Base-by-base conservation (phyloP, 495 filamentous ascomycete species). In the Rhypophila decipiens region DNA sequence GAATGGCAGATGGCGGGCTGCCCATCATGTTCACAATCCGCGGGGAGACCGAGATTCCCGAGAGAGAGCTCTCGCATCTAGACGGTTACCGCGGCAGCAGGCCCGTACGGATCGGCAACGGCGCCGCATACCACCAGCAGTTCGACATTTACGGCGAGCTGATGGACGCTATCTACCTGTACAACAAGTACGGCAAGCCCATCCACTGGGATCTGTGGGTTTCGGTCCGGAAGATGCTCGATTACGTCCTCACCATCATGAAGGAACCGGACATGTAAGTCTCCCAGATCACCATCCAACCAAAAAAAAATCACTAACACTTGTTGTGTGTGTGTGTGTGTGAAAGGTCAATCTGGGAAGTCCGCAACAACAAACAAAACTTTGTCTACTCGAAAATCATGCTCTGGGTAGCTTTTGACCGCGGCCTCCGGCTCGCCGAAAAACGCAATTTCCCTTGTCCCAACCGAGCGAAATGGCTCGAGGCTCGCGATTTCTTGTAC, bases 331-430 rank as follows among this genome's bases (percentile, higher is more conserved):
- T n/a, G n/a, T n/a, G n/a, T n/a, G n/a, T n/a, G n/a, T n/a, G n/a
- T n/a, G 44, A n/a, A n/a, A n/a, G n/a, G n/a, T 85, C 81, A 13
- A 87, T 88, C 55, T 87, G 84, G 84, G 84, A 88, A 59, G 83
- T 85, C 17, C 77, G 84, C 42, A 84, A 83, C 37, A 69, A 79
- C 50, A 80, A 82, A 60, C 82, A 87, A 57, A 76, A 86, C 59
- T 88, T 86, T 52, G 73, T 82, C 37, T 87, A 86, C 62, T 83
- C 79, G 12, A 84, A 86, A 53, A 74, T 88, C 51, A 85, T 86
- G 79, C 68, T 88, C 19, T 88, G 84, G 84, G 84, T 88, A 3
- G 83, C 83, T 34, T 73, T 88, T 41, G 84, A 87, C 59, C 80
- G 84, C 11, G 84, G 79, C 9, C 61, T 88, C 15, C 81, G 84